These are phyloP conservation scores for Fusarium robinianum DNA, from an alignment of 2,329 filamentous ascomycete species.

Conservation along the genomic window DNA sequence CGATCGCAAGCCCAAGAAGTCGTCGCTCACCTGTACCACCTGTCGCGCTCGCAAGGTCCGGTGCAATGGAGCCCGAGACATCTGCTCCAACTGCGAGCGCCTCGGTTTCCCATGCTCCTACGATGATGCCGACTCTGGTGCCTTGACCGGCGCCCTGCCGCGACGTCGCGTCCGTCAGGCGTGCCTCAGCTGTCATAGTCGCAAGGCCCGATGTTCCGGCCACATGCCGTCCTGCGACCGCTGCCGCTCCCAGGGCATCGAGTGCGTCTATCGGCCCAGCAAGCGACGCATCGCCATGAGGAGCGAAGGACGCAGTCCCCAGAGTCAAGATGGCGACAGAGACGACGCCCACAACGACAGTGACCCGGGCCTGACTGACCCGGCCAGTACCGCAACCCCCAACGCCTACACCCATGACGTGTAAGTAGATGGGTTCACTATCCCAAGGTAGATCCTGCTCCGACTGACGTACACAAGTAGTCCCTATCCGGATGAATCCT, in stretches of 20 bases:
- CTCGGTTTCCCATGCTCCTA: slow-evolving; percentile 63
- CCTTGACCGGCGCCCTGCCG: slow-evolving; percentile 52
- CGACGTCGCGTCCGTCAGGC: slow-evolving; percentile 60
- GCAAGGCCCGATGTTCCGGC: slow-evolving; percentile 64
- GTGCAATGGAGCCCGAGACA: slow-evolving; percentile 57
- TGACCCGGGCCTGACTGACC: slow-evolving; percentile 43
- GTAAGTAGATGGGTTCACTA: slow-evolving; percentile 35
- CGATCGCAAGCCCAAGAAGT: slow-evolving; percentile 47
- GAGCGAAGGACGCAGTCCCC: slow-evolving; percentile 38
- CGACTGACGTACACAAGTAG: slow-evolving; percentile 36
- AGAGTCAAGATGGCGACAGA: slow-evolving; percentile 43
- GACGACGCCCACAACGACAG: slow-evolving; percentile 43
- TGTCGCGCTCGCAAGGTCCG: slow-evolving; percentile 62
- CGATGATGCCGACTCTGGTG: slow-evolving; percentile 51
- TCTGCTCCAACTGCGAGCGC: slow-evolving; percentile 63
- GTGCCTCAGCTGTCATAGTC: slow-evolving; percentile 61
- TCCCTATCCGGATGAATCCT: slow-evolving; percentile 46
- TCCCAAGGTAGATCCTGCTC: not conserved
- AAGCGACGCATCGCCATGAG: slow-evolving; percentile 45
- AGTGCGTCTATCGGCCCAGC: slow-evolving; percentile 59
- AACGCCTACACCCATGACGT: slow-evolving; percentile 42
- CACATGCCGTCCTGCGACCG: slow-evolving; percentile 59
- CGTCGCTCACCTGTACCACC: slow-evolving; percentile 56
- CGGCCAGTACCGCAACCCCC: slow-evolving; percentile 40
- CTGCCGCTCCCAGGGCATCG: slow-evolving; percentile 55